These are phyloP conservation scores for Suhomyces choctaworum DNA, from an alignment of 1,139 yeast genomes.

Conservation along the genomic window DNA sequence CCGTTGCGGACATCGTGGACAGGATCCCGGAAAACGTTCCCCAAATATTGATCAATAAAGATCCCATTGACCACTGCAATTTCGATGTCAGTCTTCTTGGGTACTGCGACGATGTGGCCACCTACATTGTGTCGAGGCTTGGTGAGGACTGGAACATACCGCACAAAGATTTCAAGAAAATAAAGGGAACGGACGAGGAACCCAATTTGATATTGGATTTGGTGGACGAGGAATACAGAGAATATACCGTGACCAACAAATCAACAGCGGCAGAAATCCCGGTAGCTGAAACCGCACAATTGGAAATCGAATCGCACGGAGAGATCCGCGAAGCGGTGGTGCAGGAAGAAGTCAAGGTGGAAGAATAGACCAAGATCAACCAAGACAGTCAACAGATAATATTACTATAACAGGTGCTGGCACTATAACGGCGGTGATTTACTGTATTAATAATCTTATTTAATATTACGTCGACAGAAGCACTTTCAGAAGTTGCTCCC, in stretches of 20 bases:
- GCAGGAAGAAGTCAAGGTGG: no score
- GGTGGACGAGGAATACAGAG: slow-evolving; percentile 24
- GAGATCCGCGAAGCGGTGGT: no score
- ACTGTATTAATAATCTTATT: no score
- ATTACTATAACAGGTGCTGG: no score
- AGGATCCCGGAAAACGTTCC: slow-evolving; percentile 71
- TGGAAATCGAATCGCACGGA: no score
- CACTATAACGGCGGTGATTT: no score
- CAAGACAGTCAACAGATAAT: no score
- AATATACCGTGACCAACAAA: slow-evolving; percentile 15
- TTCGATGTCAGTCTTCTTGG: slow-evolving; percentile 84
- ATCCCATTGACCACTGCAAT: slow-evolving; percentile 61
- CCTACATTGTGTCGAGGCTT: slow-evolving; percentile 50
- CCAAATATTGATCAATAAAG: slow-evolving; percentile 79
- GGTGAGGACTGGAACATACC: slow-evolving; percentile 61
- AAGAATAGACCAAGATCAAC: no score
- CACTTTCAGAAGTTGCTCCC: no score
- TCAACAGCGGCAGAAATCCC: neutral
- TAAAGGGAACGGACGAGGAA: slow-evolving; percentile 19
- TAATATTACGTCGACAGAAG: no score
- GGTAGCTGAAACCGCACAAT: neutral
- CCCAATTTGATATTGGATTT: slow-evolving; percentile 21
- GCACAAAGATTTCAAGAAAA: slow-evolving; percentile 41
- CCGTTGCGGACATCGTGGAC: slow-evolving; percentile 78
- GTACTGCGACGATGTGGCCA: slow-evolving; percentile 83